Percentiles rank a stretch among this genome's conserved stretches.
phyloP scores from a whole-genome alignment of 2,329 filamentous ascomycete genomes.

The Tolypocladium nubicola region DNA sequence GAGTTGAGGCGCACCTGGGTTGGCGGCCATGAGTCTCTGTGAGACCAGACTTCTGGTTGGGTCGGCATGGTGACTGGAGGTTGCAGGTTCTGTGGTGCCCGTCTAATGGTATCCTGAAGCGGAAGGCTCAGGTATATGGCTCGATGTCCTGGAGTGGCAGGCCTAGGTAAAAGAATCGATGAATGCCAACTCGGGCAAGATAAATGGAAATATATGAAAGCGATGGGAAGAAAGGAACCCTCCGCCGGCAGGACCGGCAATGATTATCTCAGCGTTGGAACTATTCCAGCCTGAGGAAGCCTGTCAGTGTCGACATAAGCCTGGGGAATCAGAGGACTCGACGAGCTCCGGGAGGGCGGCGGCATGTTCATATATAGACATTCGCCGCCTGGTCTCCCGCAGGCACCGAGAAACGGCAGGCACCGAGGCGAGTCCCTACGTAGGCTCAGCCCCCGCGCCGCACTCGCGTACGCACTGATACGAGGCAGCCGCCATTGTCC shows the following conservation, averaged over 20 bases:
- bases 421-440: not conserved
- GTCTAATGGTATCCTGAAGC: not conserved
- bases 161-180: not conserved
- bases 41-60: constrained; percentile 19
- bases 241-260: constrained; percentile 3
- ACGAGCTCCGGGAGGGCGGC: not conserved
- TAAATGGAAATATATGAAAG: not conserved
- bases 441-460: not conserved
- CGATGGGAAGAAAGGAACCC: not conserved
- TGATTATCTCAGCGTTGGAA: constrained; percentile 1
- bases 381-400: not conserved
- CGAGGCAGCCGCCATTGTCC: not conserved
- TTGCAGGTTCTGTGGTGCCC: not conserved
- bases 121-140: not conserved
- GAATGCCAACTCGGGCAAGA: not conserved
- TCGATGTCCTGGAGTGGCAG: not conserved
- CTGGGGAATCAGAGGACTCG: not conserved
- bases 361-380: not conserved
- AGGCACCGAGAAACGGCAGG: not conserved
- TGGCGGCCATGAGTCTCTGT: constrained; percentile 40
- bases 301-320: not conserved
- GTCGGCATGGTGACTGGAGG: constrained; percentile 23
- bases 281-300: constrained; percentile 1
- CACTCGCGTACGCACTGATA: constrained; percentile 1
- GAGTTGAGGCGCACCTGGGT: constrained; percentile 37